These are phyloP conservation scores for Ustanciosporium gigantosporum DNA, from an alignment of 1,284 basidiomycete species.

Conservation along the genomic window DNA sequence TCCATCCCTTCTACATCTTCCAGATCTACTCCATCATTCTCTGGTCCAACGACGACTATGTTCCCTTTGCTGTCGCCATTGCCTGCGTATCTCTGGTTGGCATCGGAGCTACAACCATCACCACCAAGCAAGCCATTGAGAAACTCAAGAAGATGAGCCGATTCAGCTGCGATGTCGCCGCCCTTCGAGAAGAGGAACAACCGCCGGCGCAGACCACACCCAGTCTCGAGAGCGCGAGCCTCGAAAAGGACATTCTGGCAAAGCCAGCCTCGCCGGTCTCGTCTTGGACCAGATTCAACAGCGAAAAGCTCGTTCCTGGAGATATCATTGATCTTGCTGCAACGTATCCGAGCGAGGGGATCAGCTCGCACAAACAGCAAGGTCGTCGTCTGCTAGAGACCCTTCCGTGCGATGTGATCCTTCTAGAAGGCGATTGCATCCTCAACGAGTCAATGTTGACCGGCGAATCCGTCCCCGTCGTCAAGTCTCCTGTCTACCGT, in stretches of 20 bases:
- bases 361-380: neutral
- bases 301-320: slow-evolving; percentile 37
- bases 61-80: slow-evolving; percentile 36
- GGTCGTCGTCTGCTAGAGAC: slow-evolving; percentile 16
- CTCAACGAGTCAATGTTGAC: slow-evolving; percentile 42
- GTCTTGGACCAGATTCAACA: slow-evolving; percentile 7
- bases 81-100: slow-evolving; percentile 27
- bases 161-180: slow-evolving; percentile 26
- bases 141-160: slow-evolving; percentile 39
- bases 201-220: neutral
- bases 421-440: slow-evolving; percentile 36
- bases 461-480: slow-evolving; percentile 37
- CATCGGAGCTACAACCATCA: slow-evolving; percentile 36
- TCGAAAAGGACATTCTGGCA: slow-evolving; percentile 1
- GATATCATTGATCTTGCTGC: slow-evolving; percentile 34
- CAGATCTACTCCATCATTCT: slow-evolving; percentile 35
- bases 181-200: slow-evolving; percentile 1
- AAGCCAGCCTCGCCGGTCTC: neutral
- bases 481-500: slow-evolving; percentile 12
- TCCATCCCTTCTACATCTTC: slow-evolving; percentile 49
- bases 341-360: neutral
- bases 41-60: slow-evolving; percentile 43
- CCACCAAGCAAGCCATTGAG: slow-evolving; percentile 25
- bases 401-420: slow-evolving; percentile 26
- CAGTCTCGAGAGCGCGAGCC: neutral